Base-by-base conservation (phyloP, 164 flowering plant genomes). In the Stephania japonica region DNA sequence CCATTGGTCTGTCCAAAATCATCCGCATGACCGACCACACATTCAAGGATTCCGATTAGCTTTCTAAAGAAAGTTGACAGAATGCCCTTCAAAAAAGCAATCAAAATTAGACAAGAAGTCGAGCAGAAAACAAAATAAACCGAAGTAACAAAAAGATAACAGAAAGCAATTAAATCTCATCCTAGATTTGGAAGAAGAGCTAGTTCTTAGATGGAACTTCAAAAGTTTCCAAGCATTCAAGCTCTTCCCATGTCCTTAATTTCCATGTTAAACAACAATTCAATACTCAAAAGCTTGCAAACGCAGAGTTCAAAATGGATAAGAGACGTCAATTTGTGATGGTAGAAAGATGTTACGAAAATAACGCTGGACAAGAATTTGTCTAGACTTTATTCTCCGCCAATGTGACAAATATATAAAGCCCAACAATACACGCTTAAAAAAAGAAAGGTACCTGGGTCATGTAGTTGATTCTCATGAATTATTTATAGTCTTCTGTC, bases 401-500 rank as follows among this genome's bases (percentile, higher is more conserved):
- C 19, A 21, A 19, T 16, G 6, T 16, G 6, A 14, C 16, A 53
- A 50, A 53, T 56, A 16, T 3, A 56, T 16, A n/a, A 56, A 21
- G n/a, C n/a, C 62, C 18, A n/a, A 56, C 9, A 18, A 18, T 25
- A 49, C 62, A 0, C 42, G 44, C 27, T 32, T 66, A 12, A 27
- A 18, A 62, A 14, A 26, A 47, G 12, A n/a, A 27, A 73, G 72
- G 26, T 67, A 87, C 91, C 91, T 84, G 78, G 73, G 67, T n/a
- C 65, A 75, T 41, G 18, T 47, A 76, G 72, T 79, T 56, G 80
- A 79, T 19, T 80, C 80, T 42, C 72, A 75, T 27, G 77, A 49
- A 69, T 75, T 75, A 43, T 47, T 68, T 18, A 13, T 32, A 63
- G 53, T 81, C 87, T 69, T 84, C 90, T 13, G 69, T 74, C 25